Base-by-base conservation (phyloP, 2,329 filamentous ascomycete species). In the Colletotrichum godetiae region DNA sequence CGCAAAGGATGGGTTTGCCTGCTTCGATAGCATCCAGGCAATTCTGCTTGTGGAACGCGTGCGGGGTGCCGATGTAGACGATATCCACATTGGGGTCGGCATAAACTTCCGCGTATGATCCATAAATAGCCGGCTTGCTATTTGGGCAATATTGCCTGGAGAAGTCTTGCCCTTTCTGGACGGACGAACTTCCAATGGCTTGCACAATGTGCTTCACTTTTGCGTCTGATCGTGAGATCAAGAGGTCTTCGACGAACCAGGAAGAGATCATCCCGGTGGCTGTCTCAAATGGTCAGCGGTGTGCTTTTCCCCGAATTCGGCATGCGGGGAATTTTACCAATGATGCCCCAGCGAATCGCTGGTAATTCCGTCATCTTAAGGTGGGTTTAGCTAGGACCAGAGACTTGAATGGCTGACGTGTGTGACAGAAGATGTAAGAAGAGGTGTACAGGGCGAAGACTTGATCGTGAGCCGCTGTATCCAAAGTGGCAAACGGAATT, bases 21-120 rank as follows among this genome's bases (percentile, higher is more conserved):
- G 80, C 78, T 0, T 76, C 76, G 31, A 87, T 86, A 0, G 84
- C 85, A 46, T 84, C 82, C 2, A 86, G 80, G 35, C 82, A 84
- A 68, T 84, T 83, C 35, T 82, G 78, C 73, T 82, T 83, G 77
- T 87, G 86, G 65, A 86, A 84, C 33, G 79, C 81, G 72, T 86
- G 84, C 0, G 85, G 85, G 8, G 82, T 86, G 46, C 84, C 85
- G 53, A 87, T 84, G 76, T 87, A 87, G 57, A 87, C 78, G 24
- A 85, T 82, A 70, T 87, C 85, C 31, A 87, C 84, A 10, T 81
- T 70, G 0, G 82, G 78, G 69, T 86, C 84, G 27, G 76, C 75
- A 73, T 85, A 86, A 13, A 85, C 78, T 37, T 83, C 79, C 3
- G 79, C 76, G 65, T 87, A 86, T 60, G 78, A 82, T 4, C 79